Conservation (phyloP, 768 basidiomycete genomes). For the Pulveroboletus sp. region DNA sequence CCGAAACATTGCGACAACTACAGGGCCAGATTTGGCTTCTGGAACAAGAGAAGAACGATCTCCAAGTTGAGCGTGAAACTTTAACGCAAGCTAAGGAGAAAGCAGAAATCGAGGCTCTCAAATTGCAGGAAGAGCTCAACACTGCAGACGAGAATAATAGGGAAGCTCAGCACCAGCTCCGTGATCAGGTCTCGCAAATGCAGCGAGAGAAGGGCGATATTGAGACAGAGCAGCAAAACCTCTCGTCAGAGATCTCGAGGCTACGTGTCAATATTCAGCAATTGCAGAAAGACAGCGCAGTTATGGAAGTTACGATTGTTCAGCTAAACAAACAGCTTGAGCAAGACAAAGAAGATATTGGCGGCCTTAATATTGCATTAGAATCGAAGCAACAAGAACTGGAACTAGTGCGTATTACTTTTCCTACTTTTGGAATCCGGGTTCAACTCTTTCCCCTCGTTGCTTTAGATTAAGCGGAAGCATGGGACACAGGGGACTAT, state of each 20-base stretch:
- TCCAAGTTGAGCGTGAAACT: slow-evolving; percentile 42
- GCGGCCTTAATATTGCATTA: slow-evolving; percentile 85
- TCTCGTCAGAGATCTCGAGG: slow-evolving; percentile 51
- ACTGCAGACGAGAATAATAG: slow-evolving; percentile 40
- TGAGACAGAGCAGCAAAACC: slow-evolving; percentile 37
- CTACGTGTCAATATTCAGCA: slow-evolving; percentile 60
- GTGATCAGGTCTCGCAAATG: slow-evolving; percentile 7
- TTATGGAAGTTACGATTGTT: slow-evolving; percentile 75
- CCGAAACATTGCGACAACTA: slow-evolving; percentile 67
- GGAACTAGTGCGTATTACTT: slow-evolving; percentile 60
- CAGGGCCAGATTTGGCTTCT: slow-evolving; percentile 72
- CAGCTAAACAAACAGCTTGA: slow-evolving; percentile 64
- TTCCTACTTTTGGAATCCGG: not conserved
- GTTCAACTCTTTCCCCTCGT: slow-evolving; percentile 2
- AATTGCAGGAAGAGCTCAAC: slow-evolving; percentile 23
- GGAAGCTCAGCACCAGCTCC: slow-evolving; percentile 27
- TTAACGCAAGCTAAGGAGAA: slow-evolving; percentile 23
- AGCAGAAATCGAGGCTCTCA: too few species aligned
- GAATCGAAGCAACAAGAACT: slow-evolving; percentile 94
- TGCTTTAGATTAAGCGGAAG: slow-evolving; percentile 56
- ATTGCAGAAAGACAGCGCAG: slow-evolving; percentile 76
- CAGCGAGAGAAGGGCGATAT: slow-evolving; percentile 47
- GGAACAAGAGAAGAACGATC: slow-evolving; percentile 55
- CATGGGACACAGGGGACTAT: slow-evolving; percentile 52
- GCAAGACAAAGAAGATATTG: slow-evolving; percentile 70